Conservation (phyloP, 2,329 filamentous ascomycete species). For the Plenodomus tracheiphilus region DNA sequence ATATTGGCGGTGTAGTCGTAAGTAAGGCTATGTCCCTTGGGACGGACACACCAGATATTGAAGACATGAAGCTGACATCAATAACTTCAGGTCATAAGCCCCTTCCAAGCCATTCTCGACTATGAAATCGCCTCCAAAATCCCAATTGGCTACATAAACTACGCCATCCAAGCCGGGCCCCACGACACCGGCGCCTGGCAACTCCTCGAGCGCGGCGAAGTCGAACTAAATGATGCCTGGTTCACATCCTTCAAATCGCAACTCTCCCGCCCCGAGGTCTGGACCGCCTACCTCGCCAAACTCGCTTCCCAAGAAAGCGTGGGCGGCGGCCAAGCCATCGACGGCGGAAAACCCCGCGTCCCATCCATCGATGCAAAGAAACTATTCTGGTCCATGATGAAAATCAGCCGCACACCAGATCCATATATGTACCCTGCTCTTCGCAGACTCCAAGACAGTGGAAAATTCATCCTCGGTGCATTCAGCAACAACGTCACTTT, state of each 20-base stretch:
- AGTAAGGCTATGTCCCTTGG: constrained; percentile 47
- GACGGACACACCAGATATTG: no score
- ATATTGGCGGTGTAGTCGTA: constrained; percentile 97
- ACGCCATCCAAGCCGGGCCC: constrained; percentile 77
- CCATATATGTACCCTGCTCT: constrained; percentile 89
- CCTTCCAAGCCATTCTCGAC: constrained; percentile 89
- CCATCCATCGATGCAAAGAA: constrained; percentile 75
- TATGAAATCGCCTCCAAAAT: constrained; percentile 79
- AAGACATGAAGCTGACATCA: constrained; percentile 2
- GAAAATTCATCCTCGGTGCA: constrained; percentile 63
- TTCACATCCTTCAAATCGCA: constrained; percentile 77
- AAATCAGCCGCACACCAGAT: constrained; percentile 67
- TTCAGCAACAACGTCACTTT: constrained; percentile 91
- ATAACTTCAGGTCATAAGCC: constrained; percentile 72
- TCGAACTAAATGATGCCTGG: constrained; percentile 73
- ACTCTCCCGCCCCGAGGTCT: constrained; percentile 66
- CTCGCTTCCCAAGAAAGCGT: constrained; percentile 13
- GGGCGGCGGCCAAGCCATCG: constrained; percentile 35
- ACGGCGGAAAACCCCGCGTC: constrained; percentile 56
- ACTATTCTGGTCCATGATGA: constrained; percentile 95
- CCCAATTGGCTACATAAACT: constrained; percentile 88
- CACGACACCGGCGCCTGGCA: constrained; percentile 83
- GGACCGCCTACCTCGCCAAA: constrained; percentile 62
- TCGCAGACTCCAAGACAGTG: constrained; percentile 61
- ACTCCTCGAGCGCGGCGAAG: constrained; percentile 79